phyloP scores from a whole-genome alignment of 179 eudicot genomes.

The Actinidia chinensis region DNA sequence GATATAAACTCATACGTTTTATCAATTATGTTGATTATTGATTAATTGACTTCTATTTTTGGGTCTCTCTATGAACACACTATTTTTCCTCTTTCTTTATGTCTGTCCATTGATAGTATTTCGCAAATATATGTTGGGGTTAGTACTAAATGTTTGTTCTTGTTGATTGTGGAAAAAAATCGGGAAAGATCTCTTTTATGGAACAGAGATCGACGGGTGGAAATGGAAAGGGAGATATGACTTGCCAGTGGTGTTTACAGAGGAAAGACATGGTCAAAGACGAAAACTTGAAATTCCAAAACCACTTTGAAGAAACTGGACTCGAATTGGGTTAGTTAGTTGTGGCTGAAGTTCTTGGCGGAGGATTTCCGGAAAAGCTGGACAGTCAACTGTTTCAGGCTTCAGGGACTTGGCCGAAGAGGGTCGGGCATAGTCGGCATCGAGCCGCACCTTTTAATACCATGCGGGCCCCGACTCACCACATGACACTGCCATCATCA shows the following conservation, averaged over 20 bases:
- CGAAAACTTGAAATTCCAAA: constrained; percentile 56
- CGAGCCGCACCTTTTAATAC: no score
- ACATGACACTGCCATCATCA: no score
- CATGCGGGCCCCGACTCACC: no score
- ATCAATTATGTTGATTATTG: neutral
- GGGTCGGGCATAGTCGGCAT: no score
- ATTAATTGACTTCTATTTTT: neutral
- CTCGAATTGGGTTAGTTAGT: constrained; percentile 57
- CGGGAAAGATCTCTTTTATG: constrained; percentile 57
- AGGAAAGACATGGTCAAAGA: constrained; percentile 84
- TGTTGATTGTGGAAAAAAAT: constrained; percentile 18
- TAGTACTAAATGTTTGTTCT: constrained; percentile 3
- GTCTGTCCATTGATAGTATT: neutral
- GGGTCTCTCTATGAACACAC: neutral
- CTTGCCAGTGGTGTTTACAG: constrained; percentile 88
- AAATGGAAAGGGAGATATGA: constrained; percentile 94
- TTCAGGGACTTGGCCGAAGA: constrained; percentile 78
- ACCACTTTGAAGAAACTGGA: constrained; percentile 63
- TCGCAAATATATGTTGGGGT: neutral
- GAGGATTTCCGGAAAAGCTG: constrained; percentile 89
- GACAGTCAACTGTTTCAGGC: constrained; percentile 72
- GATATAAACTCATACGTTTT: neutral
- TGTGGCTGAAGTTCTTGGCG: constrained; percentile 64
- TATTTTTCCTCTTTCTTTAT: neutral
- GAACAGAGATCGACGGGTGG: constrained; percentile 70